A percentile compares a stretch with the other conserved stretches of the same genome.
Evolutionary conservation across 805 yeast species (phyloP).

Genomic region (Metschnikowia cubensis): DNA sequence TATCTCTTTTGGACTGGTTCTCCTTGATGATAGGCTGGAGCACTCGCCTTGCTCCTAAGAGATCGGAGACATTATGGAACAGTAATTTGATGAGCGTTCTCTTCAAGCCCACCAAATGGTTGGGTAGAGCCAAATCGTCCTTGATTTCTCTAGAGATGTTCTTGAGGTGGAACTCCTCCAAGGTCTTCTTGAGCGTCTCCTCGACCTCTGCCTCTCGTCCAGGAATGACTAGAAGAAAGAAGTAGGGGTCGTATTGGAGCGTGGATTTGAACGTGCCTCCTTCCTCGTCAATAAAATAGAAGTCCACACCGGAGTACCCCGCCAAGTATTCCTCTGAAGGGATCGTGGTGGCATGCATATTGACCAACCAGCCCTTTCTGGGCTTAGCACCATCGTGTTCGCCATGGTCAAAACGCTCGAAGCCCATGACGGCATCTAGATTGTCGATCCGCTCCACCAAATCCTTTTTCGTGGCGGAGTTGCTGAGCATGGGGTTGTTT

Average conservation of each 20-base stretch:
- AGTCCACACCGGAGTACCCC: slow-evolving; percentile 90
- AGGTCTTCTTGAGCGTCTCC: slow-evolving; percentile 65
- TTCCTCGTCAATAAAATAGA: slow-evolving; percentile 90
- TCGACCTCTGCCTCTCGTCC: slow-evolving; percentile 74
- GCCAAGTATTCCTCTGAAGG: slow-evolving; percentile 52
- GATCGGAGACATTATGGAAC: slow-evolving; percentile 72
- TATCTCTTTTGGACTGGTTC: slow-evolving; percentile 58
- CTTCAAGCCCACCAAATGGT: slow-evolving; percentile 78
- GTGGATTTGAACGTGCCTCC: slow-evolving; percentile 95
- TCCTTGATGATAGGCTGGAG: slow-evolving; percentile 66
- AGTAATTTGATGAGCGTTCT: slow-evolving; percentile 60
- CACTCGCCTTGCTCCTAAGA: slow-evolving; percentile 67
- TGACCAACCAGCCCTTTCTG: slow-evolving; percentile 84
- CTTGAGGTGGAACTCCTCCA: slow-evolving; percentile 61
- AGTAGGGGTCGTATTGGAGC: slow-evolving; percentile 80
- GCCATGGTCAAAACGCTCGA: slow-evolving; percentile 71
- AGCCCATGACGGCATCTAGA: slow-evolving; percentile 83
- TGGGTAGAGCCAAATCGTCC: slow-evolving; percentile 79
- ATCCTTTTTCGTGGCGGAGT: slow-evolving; percentile 44
- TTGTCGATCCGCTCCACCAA: slow-evolving; percentile 58
- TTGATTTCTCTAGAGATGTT: slow-evolving; percentile 51
- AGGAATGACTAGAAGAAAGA: slow-evolving; percentile 62
- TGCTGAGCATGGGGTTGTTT: slow-evolving; percentile 35
- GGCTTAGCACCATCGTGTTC: slow-evolving; percentile 47
- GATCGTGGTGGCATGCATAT: slow-evolving; percentile 85